Base-by-base conservation (phyloP, 2,329 filamentous ascomycete genomes). In the Raffaelea albimanens region DNA sequence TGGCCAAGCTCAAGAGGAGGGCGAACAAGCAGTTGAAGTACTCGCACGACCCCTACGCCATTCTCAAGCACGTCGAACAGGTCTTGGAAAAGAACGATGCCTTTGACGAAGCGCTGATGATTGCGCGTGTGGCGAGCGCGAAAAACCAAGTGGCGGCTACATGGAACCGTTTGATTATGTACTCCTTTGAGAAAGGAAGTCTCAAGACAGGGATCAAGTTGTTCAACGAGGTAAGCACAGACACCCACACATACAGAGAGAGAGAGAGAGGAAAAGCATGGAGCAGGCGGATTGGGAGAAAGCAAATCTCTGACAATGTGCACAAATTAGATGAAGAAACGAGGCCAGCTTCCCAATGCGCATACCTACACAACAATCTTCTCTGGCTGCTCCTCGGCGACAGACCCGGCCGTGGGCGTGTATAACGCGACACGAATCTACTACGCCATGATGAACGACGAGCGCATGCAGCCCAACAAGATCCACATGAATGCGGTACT, bases 401-500 rank as follows among this genome's bases (percentile, higher is more conserved):
- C 61, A 74, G 75, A 83, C 50, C 65, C 72, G 1, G 69, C 75
- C 40, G 63, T 78, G 25, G 81, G 81, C 43, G 73, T 93, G 5
- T 63, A 71, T 47, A 82, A 85, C 54, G 87, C 88, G 0, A 64
- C 90, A 41, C 76, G 78, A 50, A 71, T 95, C 45, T 97, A 94
- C 68, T 76, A 87, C 55, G 80, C 80, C 47, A 85, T 97, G 67
- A 72, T 75, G 36, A 73, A 72, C 4, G 73, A 78, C 33, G 80
- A 76, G 1, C 70, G 73, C 8, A 70, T 94, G 44, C 73, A 81
- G 53, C 84, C 86, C 16, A 86, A 82, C 55, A 84, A 83, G 33
- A 85, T 87, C 48, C 93, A 97, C 59, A 80, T 87, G 53, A 98
- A 98, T 61, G 87, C 90, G 10, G 79, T 89, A n/a, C 69, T 98